Conservation (phyloP, 768 basidiomycete genomes). For the Termitomyces sp. region DNA sequence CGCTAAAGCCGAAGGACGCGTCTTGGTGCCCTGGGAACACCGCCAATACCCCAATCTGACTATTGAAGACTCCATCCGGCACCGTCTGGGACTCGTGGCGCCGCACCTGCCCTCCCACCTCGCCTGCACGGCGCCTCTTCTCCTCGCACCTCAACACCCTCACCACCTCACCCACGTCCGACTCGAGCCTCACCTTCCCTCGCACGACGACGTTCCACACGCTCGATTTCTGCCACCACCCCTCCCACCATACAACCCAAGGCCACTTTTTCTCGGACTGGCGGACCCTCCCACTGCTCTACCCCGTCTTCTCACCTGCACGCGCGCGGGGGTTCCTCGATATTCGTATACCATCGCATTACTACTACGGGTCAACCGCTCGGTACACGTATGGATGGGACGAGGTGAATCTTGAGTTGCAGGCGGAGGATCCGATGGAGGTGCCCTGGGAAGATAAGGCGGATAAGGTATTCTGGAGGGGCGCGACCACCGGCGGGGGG, state of each 20-base stretch:
- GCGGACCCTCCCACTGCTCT: conserved; percentile 83
- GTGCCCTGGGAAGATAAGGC: conserved; percentile 84
- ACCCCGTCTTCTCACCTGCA: conserved; percentile 92
- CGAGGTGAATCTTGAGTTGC: conserved; percentile 65
- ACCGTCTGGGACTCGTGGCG: conserved; percentile 94
- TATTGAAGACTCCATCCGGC: conserved; percentile 85
- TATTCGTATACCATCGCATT: conserved; percentile 93
- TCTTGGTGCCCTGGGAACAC: conserved; percentile 92
- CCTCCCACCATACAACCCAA: conserved; percentile 85
- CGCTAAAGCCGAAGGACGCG: conserved; percentile 88
- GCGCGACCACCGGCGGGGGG: conserved; percentile 94
- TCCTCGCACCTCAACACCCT: conserved; percentile 63
- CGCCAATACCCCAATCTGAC: conserved; percentile 61
- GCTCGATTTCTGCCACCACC: conserved; percentile 75
- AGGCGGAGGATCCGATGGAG: conserved; percentile 83
- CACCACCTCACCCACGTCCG: conserved; percentile 21
- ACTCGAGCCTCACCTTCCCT: no score
- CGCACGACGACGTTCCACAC: conserved; percentile 53
- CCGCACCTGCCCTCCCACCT: conserved; percentile 77
- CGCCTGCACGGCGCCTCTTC: conserved; percentile 80
- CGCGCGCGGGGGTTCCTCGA: conserved; percentile 84
- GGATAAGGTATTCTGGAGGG: conserved; percentile 92
- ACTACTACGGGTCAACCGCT: conserved; percentile 83
- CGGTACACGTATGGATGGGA: conserved; percentile 94
- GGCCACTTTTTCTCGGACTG: conserved; percentile 98